A percentile compares a stretch with the other conserved stretches of the same genome.
Conservation (phyloP, 2,329 filamentous ascomycete species). For the Cladosporium sp. region DNA sequence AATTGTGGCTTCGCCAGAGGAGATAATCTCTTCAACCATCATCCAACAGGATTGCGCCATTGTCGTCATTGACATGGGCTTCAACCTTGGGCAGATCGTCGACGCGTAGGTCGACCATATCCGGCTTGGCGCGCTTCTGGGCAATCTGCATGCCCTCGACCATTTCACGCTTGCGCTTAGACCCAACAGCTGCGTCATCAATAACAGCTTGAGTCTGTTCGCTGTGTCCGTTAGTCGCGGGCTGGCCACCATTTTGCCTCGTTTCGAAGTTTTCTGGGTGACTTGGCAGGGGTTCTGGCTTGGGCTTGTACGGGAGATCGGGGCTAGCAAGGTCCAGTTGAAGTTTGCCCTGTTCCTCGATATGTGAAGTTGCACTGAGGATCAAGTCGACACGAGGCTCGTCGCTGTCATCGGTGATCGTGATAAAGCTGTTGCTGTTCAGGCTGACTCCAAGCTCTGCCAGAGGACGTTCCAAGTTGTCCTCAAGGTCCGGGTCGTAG, state of each 20-base stretch:
- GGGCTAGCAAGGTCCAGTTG: not conserved
- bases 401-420: conserved; percentile 77
- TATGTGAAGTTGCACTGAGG: conserved; percentile 36
- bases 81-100: conserved; percentile 18
- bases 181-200: conserved; percentile 14
- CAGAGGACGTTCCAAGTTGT: conserved; percentile 78
- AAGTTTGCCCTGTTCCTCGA: not conserved
- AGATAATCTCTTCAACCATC: conserved; percentile 11
- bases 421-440: conserved; percentile 67
- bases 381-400: conserved; percentile 78
- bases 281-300: not conserved
- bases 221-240: not conserved
- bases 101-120: conserved; percentile 15
- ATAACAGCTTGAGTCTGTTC: conserved; percentile 20
- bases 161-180: conserved; percentile 28
- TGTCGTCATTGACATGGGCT: conserved; percentile 22
- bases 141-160: conserved; percentile 23
- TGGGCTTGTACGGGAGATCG: not conserved
- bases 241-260: conserved; percentile 12
- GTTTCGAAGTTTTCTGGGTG: conserved; percentile 4
- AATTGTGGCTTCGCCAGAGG: not conserved
- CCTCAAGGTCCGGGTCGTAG: conserved; percentile 84
- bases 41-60: conserved; percentile 30
- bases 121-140: conserved; percentile 23
- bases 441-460: conserved; percentile 67